These are phyloP conservation scores for Schizonepeta tenuifolia DNA, from an alignment of 257 asterid species.

Conservation along the genomic window DNA sequence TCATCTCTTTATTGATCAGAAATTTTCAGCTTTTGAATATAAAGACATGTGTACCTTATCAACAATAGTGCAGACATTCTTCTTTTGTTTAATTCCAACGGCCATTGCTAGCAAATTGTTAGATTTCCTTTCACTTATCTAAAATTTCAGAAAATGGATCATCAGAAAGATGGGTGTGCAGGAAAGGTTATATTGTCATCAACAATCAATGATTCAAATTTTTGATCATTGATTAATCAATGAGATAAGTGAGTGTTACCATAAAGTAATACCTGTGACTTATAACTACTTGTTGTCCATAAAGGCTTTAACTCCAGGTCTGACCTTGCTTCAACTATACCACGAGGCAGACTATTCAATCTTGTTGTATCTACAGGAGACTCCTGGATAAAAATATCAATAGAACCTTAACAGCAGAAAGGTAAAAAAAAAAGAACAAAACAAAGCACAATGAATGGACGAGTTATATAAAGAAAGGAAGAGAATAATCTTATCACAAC, in stretches of 20 bases:
- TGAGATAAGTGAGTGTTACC: background rate
- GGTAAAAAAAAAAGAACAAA: background rate
- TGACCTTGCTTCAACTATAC: slow-evolving; percentile 72
- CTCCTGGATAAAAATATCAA: slow-evolving; percentile 49
- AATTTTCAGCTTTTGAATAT: slow-evolving; percentile 4
- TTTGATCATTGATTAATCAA: background rate
- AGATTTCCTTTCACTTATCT: slow-evolving; percentile 49
- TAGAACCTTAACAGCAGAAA: slow-evolving; percentile 14
- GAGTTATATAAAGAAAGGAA: background rate
- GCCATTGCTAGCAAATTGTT: slow-evolving; percentile 86
- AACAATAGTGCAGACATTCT: slow-evolving; percentile 68
- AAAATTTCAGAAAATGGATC: slow-evolving; percentile 37
- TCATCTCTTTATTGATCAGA: slow-evolving; percentile 14
- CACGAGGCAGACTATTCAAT: slow-evolving; percentile 73
- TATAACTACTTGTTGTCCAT: slow-evolving; percentile 70
- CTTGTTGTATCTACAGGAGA: slow-evolving; percentile 39
- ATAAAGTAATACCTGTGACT: slow-evolving; percentile 57
- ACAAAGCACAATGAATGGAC: background rate
- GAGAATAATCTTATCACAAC: background rate
- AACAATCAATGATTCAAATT: slow-evolving; percentile 13
- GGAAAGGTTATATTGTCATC: background rate
- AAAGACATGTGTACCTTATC: slow-evolving; percentile 58
- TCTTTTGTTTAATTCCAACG: slow-evolving; percentile 89
- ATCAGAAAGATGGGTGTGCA: background rate
- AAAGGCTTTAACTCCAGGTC: slow-evolving; percentile 95